Conservation (phyloP, 441 rosid species). For the Pelargonium myrrhifolium region DNA sequence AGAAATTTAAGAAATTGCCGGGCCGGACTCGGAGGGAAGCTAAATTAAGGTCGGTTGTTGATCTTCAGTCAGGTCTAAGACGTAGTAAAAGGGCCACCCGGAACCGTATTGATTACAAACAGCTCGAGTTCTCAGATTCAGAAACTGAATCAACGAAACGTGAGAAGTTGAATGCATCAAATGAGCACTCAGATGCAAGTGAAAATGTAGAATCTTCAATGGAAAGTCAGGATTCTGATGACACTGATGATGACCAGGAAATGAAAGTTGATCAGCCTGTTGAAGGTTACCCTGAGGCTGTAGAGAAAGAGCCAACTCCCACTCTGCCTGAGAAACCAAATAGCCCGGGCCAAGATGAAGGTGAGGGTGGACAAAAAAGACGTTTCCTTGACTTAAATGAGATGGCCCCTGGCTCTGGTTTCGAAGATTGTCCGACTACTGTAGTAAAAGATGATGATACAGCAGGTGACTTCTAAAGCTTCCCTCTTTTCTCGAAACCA, state of each 20-base stretch:
- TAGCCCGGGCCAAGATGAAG: conserved; percentile 57
- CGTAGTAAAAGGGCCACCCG: conserved; percentile 89
- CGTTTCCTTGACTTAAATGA: conserved; percentile 87
- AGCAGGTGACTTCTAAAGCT: conserved; percentile 47
- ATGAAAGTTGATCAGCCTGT: conserved; percentile 40
- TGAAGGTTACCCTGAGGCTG: conserved; percentile 36
- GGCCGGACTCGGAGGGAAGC: conserved; percentile 67
- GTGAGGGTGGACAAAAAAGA: conserved; percentile 47
- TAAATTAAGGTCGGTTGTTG: conserved; percentile 63
- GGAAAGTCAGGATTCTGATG: conserved; percentile 65
- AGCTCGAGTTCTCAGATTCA: conserved; percentile 77
- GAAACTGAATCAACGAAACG: conserved; percentile 57
- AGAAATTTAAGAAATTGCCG: conserved; percentile 54
- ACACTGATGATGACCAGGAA: conserved; percentile 48
- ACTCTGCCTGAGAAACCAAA: conserved; percentile 32
- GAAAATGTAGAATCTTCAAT: conserved; percentile 56
- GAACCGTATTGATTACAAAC: conserved; percentile 63
- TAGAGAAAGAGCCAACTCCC: conserved; percentile 41
- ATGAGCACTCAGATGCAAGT: conserved; percentile 53
- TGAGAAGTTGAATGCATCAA: conserved; percentile 47
- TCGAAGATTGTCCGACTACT: conserved; percentile 75
- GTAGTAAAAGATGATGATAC: conserved; percentile 57
- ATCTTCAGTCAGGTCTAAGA: conserved; percentile 76
- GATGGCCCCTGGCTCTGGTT: conserved; percentile 88
- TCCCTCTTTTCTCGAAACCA: conserved; percentile 29